Conservation (phyloP, 2,329 filamentous ascomycete genomes). For the Colletotrichum sp. region DNA sequence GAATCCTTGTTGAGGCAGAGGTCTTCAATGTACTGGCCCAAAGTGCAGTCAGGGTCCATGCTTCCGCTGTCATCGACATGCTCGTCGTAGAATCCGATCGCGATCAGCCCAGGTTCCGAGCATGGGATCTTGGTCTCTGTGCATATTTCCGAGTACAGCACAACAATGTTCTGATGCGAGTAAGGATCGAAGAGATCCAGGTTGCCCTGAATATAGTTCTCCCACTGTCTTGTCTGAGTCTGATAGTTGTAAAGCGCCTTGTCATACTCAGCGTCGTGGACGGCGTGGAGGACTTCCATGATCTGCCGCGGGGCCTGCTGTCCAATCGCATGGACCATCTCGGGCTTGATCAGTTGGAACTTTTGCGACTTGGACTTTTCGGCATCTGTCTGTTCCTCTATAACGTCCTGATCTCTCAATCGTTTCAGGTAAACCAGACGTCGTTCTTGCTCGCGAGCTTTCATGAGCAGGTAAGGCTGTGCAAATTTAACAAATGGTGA, state of each 20-base stretch:
- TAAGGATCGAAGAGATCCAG: slow-evolving; percentile 92
- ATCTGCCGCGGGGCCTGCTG: slow-evolving; percentile 84
- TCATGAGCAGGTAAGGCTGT: slow-evolving; percentile 91
- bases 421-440: slow-evolving; percentile 82
- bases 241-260: slow-evolving; percentile 93
- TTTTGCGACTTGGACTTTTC: slow-evolving; percentile 71
- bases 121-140: slow-evolving; percentile 94
- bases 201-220: slow-evolving; percentile 89
- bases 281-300: slow-evolving; percentile 91
- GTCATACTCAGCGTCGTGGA: slow-evolving; percentile 96
- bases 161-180: slow-evolving; percentile 94
- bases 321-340: slow-evolving; percentile 89
- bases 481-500: slow-evolving; percentile 97
- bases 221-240: slow-evolving; percentile 95
- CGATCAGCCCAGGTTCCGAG: slow-evolving; percentile 86
- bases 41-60: slow-evolving; percentile 85
- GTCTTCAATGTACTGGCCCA: slow-evolving; percentile 95
- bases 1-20: slow-evolving; percentile 78
- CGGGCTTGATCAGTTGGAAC: slow-evolving; percentile 91
- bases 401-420: slow-evolving; percentile 77
- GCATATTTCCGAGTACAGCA: slow-evolving; percentile 92
- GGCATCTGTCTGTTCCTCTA: slow-evolving; percentile 59
- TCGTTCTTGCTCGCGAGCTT: slow-evolving; percentile 88
- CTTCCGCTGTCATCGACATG: slow-evolving; percentile 68
- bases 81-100: slow-evolving; percentile 93